These are phyloP conservation scores for Mucor mucedo DNA, from an alignment of 371 early-diverging fungal species.

Conservation along the genomic window DNA sequence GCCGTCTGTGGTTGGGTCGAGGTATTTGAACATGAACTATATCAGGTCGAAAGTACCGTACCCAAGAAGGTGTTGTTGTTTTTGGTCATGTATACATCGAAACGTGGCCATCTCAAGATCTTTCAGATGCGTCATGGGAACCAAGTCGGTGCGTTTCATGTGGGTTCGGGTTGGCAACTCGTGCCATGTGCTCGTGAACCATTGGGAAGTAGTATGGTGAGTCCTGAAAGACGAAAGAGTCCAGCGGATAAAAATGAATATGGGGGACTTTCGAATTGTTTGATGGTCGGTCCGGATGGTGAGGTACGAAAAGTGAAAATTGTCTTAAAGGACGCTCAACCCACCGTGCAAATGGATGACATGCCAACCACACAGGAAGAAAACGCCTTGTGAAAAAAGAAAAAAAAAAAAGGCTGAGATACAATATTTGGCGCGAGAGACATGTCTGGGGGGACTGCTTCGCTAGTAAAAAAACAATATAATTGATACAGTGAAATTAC, in stretches of 20 bases:
- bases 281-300: slow-evolving; percentile 62
- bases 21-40: slow-evolving; percentile 35
- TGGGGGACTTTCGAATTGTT: slow-evolving; percentile 51
- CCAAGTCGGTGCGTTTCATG: slow-evolving; percentile 62
- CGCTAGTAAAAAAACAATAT: no score
- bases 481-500: no score
- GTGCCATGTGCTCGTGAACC: slow-evolving; percentile 50
- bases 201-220: slow-evolving; percentile 46
- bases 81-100: slow-evolving; percentile 64
- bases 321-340: slow-evolving; percentile 15
- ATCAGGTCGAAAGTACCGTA: background rate
- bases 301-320: slow-evolving; percentile 54
- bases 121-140: slow-evolving; percentile 67
- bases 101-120: slow-evolving; percentile 61
- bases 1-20: slow-evolving; percentile 71
- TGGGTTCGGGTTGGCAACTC: slow-evolving; percentile 63
- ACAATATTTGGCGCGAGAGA: no score
- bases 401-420: background rate
- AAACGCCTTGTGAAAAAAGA: background rate
- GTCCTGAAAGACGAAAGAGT: slow-evolving; percentile 32
- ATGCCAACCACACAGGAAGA: background rate
- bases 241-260: slow-evolving; percentile 24
- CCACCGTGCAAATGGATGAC: background rate
- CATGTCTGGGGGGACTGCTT: no score
- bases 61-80: slow-evolving; percentile 49